phyloP scores from a whole-genome alignment of 208 protist species.

The Tritrichomonas musculus region DNA sequence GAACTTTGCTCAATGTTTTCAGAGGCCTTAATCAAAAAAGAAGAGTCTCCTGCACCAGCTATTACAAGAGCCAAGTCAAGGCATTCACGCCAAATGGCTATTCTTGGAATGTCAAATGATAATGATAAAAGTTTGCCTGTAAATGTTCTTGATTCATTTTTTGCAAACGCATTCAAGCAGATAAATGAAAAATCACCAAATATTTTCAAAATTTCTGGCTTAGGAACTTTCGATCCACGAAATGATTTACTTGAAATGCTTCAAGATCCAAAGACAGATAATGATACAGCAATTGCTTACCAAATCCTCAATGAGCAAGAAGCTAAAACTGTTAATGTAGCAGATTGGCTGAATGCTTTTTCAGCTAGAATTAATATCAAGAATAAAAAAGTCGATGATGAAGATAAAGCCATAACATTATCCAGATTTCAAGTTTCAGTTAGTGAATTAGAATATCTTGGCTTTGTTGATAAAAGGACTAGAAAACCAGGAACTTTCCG shows the following conservation, averaged over 20 bases:
- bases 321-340: neutral
- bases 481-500: neutral
- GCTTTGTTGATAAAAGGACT: neutral
- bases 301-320: neutral
- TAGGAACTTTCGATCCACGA: neutral
- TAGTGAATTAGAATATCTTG: slow-evolving; percentile 30
- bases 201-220: neutral
- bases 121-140: neutral
- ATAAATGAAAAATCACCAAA: neutral
- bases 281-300: slow-evolving; percentile 20
- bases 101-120: neutral
- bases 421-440: slow-evolving; percentile 28
- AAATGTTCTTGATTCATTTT: neutral
- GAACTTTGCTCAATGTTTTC: neutral
- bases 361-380: neutral
- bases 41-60: no score
- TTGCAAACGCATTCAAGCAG: neutral
- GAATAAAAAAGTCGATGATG: neutral
- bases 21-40: neutral
- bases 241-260: neutral
- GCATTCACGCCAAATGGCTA: neutral
- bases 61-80: neutral
- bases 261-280: neutral
- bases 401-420: neutral
- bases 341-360: slow-evolving; percentile 19